Conservation (phyloP, 768 basidiomycete genomes). For the Saitozyma podzolica region DNA sequence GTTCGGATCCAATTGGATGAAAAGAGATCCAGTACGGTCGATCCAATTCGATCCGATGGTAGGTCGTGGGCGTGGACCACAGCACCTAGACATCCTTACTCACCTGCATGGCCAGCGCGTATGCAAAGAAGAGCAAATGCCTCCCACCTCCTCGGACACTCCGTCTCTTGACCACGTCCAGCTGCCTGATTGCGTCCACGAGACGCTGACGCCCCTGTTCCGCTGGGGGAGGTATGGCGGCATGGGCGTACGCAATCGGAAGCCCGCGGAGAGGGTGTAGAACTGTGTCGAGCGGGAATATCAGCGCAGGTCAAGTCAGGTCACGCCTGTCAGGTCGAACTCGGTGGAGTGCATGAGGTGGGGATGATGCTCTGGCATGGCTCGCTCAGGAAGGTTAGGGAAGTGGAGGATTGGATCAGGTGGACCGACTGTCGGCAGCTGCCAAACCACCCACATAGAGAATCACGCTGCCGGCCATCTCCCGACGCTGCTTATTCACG, state of each 20-base stretch:
- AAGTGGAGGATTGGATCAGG: background rate
- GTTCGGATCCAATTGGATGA: no score
- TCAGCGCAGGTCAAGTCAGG: slow-evolving; percentile 52
- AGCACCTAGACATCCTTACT: slow-evolving; percentile 15
- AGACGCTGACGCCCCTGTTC: slow-evolving; percentile 78
- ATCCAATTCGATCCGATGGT: no score
- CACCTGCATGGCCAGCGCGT: slow-evolving; percentile 80
- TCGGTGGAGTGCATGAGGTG: background rate
- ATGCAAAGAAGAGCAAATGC: slow-evolving; percentile 83
- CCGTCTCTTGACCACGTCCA: slow-evolving; percentile 85
- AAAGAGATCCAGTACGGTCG: no score
- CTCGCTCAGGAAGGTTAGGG: no score
- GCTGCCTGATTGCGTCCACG: slow-evolving; percentile 75
- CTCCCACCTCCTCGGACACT: slow-evolving; percentile 79
- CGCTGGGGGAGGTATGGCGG: slow-evolving; percentile 95
- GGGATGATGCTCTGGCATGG: no score
- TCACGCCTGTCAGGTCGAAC: slow-evolving; percentile 53
- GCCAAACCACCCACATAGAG: slow-evolving; percentile 58
- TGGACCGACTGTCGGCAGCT: background rate
- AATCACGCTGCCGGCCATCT: slow-evolving; percentile 88
- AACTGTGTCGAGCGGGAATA: slow-evolving; percentile 57
- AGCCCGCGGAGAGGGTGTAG: slow-evolving; percentile 47
- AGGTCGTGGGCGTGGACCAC: no score
- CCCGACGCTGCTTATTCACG: slow-evolving; percentile 81
- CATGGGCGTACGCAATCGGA: slow-evolving; percentile 65